Base-by-base conservation (phyloP, 805 yeast genomes). In the Kazachstania kunashirensis region DNA sequence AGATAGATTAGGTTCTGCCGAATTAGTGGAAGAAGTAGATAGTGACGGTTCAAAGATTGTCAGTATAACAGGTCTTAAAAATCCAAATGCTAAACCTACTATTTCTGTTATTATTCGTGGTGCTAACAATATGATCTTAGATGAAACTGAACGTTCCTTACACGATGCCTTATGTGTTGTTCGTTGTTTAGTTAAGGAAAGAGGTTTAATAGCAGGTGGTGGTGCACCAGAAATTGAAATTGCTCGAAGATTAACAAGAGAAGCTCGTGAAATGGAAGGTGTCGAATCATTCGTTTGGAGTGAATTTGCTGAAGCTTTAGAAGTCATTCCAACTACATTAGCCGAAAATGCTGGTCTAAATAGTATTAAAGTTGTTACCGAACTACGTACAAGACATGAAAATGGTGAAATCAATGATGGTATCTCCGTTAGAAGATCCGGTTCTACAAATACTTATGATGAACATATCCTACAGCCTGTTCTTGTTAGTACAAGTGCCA, bases 401-500 rank as follows among this genome's bases (percentile, higher is more conserved):
- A 68, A 69, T 45, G 97, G 98, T 39, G 95, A 86, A 59, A 71
- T 68, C 46, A 79, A 85, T 51, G 94, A 96, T n/a, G 99, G 98
- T 35, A 84, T 92, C 44, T 82, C 95, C 26, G 95, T 86, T 37
- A 77, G 96, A 63, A 78, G 96, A 56, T 79, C 95, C 0, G 94
- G 95, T 32, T 84, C 97, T 27, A 76, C 88, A 30, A 85, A 89
- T 60, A 85, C 95, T 21, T 84, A 69, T 49, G 84, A 82, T 36
- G 99, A 92, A 63, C 94, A 92, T 58, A 96, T 92, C 39, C 67
- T 92, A 53, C 99, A 92, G 63, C 99, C 99, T 3, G 94, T 88
- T 8, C 70, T 92, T 59, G 98, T 92, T 36, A 83, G 81, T 59
- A 88, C 92, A 14, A 84, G 95, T 62, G 96, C 97, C 34, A 79